Evolutionary conservation across 164 flowering plant species (phyloP), one percentile per base, ranked within the genome.

Genomic region (Macadamia integrifolia): DNA sequence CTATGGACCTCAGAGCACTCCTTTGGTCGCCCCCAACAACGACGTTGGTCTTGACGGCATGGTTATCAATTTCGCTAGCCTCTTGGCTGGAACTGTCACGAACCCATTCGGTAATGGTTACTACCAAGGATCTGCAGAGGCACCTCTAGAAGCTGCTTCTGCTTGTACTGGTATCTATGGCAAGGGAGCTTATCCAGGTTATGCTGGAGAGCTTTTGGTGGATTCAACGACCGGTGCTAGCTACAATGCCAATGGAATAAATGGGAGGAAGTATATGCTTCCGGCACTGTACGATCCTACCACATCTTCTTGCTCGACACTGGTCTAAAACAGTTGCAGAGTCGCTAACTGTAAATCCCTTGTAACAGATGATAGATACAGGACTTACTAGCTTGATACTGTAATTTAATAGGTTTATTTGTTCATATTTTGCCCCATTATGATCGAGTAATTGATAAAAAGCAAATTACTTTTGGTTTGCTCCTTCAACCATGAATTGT

Each of bases 1-100:
- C 18, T 74, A 78, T 62, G 80, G 80, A 13, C 80, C 80, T 1
- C 80, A 74, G 61, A 69, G 46, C 61, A 58, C 77, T 7, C 73
- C 80, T 4, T 56, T 78, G 46, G 69, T 74, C 13, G 56, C 80
- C 1, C 80, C 80, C 11, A 78, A 74, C 72, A 68, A 68, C 59
- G 80, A 78, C 31, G 80, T 78, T 10, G 80, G 80, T 12, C 53
- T 78, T 43, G 80, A 78, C 66, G 80, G 80, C 4, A 78, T 78
- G 78, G 64, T 74, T 17, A 72, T 78, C 31, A 74, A 78, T 50
- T 58, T 78, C 13, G 80, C 73, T 3, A 62, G 71, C 9, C 66
- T 78, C 9, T 29, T 78, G 50, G 80, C 78, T 2, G 77, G 75
- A 2, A 78, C 80, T 0, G 80, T 66, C 0, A 78, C 80, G 17